A percentile compares a stretch with the other conserved stretches of the same genome.
Evolutionary conservation across 2,329 filamentous ascomycete species (phyloP).

Genomic region (Davidsoniella virescens): DNA sequence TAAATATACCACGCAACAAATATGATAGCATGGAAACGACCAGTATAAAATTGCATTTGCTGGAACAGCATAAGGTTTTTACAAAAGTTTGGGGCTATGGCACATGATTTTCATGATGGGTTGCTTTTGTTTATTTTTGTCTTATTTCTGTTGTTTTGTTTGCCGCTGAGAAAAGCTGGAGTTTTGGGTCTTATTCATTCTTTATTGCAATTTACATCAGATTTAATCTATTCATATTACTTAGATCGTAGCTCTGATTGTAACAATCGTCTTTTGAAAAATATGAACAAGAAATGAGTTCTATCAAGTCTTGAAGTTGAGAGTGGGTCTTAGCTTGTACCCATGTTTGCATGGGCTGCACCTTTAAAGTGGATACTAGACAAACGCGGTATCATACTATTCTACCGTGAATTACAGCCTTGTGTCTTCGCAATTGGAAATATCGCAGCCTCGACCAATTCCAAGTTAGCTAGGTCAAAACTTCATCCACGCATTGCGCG

Average conservation of each 20-base stretch:
- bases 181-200: conserved; percentile 7
- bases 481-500: too few species aligned
- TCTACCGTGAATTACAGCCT: background rate
- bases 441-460: background rate
- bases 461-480: too few species aligned
- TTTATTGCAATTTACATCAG: conserved; percentile 6
- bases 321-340: too few species aligned
- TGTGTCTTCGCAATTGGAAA: too few species aligned
- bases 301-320: too few species aligned
- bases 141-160: background rate
- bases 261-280: background rate
- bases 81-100: conserved; percentile 10
- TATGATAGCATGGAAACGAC: too few species aligned
- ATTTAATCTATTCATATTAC: conserved; percentile 1
- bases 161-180: conserved; percentile 8
- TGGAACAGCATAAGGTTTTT: conserved; percentile 1
- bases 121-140: conserved; percentile 7
- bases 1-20: too few species aligned
- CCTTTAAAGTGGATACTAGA: conserved; percentile 5
- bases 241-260: background rate
- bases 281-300: too few species aligned
- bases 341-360: conserved; percentile 1
- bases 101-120: conserved; percentile 13
- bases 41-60: too few species aligned
- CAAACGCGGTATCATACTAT: background rate